These are phyloP conservation scores for Pulveroboletus sp. DNA, from an alignment of 768 basidiomycete genomes.

Conservation along the genomic window DNA sequence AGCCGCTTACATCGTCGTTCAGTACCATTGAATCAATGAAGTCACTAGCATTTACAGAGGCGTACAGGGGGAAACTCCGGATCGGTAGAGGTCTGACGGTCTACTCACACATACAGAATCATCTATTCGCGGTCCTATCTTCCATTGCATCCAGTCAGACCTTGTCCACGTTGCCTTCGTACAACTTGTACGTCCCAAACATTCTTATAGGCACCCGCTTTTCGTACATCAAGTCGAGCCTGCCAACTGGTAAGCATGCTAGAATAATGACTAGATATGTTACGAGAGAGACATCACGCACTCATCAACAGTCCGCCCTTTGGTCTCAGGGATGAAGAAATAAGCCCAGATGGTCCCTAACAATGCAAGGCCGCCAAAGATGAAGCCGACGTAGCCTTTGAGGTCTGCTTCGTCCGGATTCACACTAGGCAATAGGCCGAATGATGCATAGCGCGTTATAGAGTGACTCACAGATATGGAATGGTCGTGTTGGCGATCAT, in stretches of 20 bases:
- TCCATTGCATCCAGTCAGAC: no score
- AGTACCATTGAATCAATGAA: no score
- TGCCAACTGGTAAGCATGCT: no score
- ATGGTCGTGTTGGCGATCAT: slow-evolving; percentile 26
- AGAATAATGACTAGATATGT: no score
- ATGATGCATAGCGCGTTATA: no score
- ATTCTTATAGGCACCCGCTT: slow-evolving; percentile 26
- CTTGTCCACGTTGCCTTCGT: background rate
- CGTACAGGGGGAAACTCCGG: no score
- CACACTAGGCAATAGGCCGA: slow-evolving; percentile 9
- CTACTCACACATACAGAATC: no score
- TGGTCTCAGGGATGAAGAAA: slow-evolving; percentile 28
- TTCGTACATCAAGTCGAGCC: slow-evolving; percentile 32
- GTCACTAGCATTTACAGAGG: no score
- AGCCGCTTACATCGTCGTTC: no score
- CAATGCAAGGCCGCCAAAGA: slow-evolving; percentile 25
- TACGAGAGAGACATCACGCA: slow-evolving; percentile 9
- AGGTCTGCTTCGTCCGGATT: slow-evolving; percentile 28
- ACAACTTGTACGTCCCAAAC: slow-evolving; percentile 21
- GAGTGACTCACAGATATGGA: slow-evolving; percentile 24
- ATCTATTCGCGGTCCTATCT: no score
- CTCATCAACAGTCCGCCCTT: slow-evolving; percentile 28
- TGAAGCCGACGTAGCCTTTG: slow-evolving; percentile 27
- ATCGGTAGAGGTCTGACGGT: no score
- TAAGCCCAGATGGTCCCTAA: slow-evolving; percentile 22